A percentile compares a stretch with the other conserved stretches of the same genome.
Evolutionary conservation across 2,329 filamentous ascomycete genomes (phyloP).

Genomic region (Trichoderma hamatum): DNA sequence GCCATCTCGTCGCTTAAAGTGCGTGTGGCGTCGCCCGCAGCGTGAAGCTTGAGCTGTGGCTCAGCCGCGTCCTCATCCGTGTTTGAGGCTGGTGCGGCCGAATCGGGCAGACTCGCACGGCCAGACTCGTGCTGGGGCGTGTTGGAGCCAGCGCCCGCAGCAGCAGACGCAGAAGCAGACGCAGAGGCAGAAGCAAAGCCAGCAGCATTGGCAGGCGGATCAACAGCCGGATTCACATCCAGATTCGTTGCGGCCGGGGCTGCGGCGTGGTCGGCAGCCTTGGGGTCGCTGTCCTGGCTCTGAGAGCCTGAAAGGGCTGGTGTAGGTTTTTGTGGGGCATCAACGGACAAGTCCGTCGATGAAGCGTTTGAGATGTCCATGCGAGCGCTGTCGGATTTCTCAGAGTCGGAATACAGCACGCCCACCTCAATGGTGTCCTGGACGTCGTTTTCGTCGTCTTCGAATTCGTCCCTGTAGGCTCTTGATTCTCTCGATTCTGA

Average conservation of each 20-base stretch:
- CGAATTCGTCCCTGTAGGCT: conserved; percentile 37
- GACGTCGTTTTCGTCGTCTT: conserved; percentile 52
- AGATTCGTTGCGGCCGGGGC: neutral
- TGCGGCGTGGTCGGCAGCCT: conserved; percentile 1
- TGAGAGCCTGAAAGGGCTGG: conserved; percentile 23
- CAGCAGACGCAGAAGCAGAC: neutral
- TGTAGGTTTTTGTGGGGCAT: conserved; percentile 30
- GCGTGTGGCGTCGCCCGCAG: conserved; percentile 15
- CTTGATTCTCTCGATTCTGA: conserved; percentile 40
- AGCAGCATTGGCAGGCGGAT: neutral
- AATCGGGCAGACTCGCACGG: neutral
- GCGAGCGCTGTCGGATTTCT: conserved; percentile 37
- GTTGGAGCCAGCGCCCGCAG: neutral
- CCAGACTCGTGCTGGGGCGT: neutral
- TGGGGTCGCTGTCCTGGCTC: neutral
- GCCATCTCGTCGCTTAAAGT: neutral
- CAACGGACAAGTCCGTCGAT: conserved; percentile 34
- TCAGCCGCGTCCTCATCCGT: neutral
- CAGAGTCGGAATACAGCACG: conserved; percentile 43
- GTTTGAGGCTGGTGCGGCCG: conserved; percentile 11
- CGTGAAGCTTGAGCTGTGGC: conserved; percentile 15
- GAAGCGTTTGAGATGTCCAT: conserved; percentile 37
- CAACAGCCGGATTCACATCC: neutral
- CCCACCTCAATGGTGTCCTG: conserved; percentile 63
- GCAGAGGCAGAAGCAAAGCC: neutral